A percentile compares a stretch with the other conserved stretches of the same genome.
phyloP scores from a whole-genome alignment of 2,329 filamentous ascomycete species.

The Hymenoscyphus linearis region DNA sequence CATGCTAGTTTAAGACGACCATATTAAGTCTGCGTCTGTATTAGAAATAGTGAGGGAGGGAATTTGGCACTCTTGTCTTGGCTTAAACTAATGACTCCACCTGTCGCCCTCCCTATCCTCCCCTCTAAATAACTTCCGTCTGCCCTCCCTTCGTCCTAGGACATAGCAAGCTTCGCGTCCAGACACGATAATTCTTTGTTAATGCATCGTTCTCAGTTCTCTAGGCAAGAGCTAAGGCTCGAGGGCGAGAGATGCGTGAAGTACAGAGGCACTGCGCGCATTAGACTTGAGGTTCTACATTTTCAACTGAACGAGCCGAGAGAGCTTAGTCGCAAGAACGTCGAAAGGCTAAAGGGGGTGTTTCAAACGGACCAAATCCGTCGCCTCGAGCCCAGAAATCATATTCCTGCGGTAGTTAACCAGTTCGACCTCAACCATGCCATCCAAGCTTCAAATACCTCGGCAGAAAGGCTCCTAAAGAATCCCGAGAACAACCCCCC shows the following conservation, averaged over 20 bases:
- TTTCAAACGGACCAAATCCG: constrained; percentile 10
- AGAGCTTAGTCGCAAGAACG: constrained; percentile 12
- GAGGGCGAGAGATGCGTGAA: constrained; percentile 10
- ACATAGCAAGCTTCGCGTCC: constrained; percentile 4
- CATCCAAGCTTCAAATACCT: constrained; percentile 12
- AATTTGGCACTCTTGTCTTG: constrained; percentile 8
- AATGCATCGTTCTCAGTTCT: constrained; percentile 9
- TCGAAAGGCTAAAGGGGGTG: constrained; percentile 11
- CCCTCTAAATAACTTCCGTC: constrained; percentile 7
- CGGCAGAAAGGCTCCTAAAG: constrained; percentile 7
- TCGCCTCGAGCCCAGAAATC: constrained; percentile 26
- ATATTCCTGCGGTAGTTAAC: constrained; percentile 31
- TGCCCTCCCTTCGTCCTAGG: constrained; percentile 5
- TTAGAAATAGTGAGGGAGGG: constrained; percentile 8
- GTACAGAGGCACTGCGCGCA: constrained; percentile 17
- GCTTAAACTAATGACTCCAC: constrained; percentile 7
- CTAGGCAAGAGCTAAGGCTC: constrained; percentile 12
- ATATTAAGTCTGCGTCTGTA: constrained; percentile 9
- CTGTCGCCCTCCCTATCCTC: constrained; percentile 6
- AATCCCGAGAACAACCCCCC: constrained; percentile 6
- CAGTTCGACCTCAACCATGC: constrained; percentile 23
- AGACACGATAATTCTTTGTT: constrained; percentile 1
- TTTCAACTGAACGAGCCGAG: constrained; percentile 15
- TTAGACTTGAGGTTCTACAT: constrained; percentile 18
- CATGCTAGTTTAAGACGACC: constrained; percentile 3